phyloP scores from a whole-genome alignment of 768 basidiomycete species.

The Amanita subjunquillea region DNA sequence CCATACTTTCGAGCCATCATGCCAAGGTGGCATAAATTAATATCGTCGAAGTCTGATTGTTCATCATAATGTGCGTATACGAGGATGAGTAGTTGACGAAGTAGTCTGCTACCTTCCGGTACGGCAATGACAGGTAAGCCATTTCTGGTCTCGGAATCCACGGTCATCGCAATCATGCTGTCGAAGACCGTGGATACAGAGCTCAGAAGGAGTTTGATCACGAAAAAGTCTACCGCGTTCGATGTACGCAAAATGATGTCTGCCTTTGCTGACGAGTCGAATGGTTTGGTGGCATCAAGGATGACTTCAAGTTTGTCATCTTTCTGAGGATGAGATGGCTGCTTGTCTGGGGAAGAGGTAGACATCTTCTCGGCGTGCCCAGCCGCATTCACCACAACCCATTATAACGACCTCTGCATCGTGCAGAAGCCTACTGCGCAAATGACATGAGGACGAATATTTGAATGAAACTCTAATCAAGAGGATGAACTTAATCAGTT shows the following conservation, averaged over 20 bases:
- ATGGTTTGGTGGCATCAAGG: slow-evolving; percentile 1
- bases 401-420: no score
- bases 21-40: background rate
- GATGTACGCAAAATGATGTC: slow-evolving; percentile 18
- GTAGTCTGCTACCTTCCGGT: slow-evolving; percentile 6
- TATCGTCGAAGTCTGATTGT: background rate
- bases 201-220: slow-evolving; percentile 16
- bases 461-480: no score
- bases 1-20: background rate
- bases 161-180: slow-evolving; percentile 19
- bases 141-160: background rate
- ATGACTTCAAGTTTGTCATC: background rate
- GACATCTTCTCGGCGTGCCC: no score
- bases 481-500: no score
- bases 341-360: no score
- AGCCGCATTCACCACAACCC: no score
- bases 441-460: no score
- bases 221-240: slow-evolving; percentile 22
- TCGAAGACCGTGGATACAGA: slow-evolving; percentile 20
- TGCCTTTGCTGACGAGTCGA: slow-evolving; percentile 5
- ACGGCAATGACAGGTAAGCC: slow-evolving; percentile 7
- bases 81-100: slow-evolving; percentile 7
- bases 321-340: no score
- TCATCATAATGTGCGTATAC: slow-evolving; percentile 3
- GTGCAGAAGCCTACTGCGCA: no score